Conservation (phyloP, 2,329 filamentous ascomycete species). For the Calycina herbarum region DNA sequence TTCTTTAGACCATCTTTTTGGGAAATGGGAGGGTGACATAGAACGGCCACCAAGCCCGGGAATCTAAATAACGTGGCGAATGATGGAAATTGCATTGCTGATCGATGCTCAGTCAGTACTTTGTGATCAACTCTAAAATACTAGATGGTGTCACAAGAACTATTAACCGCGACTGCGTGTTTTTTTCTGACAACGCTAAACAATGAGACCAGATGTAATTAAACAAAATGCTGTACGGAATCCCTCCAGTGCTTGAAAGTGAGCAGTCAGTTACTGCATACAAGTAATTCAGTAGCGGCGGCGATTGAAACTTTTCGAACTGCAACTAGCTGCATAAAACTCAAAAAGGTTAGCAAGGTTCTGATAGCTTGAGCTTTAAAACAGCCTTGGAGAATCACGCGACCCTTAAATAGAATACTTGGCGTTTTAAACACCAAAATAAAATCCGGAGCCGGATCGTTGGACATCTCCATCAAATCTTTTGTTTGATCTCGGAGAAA, state of each 20-base stretch:
- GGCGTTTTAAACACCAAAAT: neutral
- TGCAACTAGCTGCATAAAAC: neutral
- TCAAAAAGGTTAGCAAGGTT: neutral
- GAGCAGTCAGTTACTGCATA: neutral
- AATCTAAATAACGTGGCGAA: slow-evolving; percentile 5
- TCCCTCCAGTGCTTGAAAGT: neutral
- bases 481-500: neutral
- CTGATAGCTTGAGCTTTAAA: neutral
- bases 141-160: neutral
- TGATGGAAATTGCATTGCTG: neutral
- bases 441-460: neutral
- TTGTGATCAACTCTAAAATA: neutral
- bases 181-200: neutral
- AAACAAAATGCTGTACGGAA: neutral
- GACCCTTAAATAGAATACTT: neutral
- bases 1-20: neutral
- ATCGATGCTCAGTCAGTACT: neutral
- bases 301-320: slow-evolving; percentile 1
- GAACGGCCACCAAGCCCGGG: neutral
- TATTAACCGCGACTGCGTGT: neutral
- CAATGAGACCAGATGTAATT: neutral
- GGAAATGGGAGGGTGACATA: neutral
- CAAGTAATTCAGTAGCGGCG: neutral
- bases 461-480: neutral
- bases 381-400: neutral